Conservation (phyloP, 176 grass and related monocot genomes). For the Oryza longistaminata region DNA sequence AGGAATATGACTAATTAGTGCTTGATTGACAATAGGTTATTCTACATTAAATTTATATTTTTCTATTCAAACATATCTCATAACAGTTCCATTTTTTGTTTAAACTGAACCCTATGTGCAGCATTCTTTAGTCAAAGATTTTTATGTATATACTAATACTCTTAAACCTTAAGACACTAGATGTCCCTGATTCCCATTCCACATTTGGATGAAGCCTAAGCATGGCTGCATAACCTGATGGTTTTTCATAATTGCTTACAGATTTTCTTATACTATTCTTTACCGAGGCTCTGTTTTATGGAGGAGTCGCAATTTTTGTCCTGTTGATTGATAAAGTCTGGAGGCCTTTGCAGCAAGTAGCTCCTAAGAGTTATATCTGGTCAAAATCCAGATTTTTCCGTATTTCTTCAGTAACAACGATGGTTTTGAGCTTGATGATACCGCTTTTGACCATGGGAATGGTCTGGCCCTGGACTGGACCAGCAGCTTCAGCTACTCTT, state of each 20-base stretch:
- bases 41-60: neutral
- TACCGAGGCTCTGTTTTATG: slow-evolving; percentile 93
- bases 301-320: slow-evolving; percentile 82
- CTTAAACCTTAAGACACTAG: neutral
- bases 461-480: slow-evolving; percentile 98
- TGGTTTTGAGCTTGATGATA: slow-evolving; percentile 85
- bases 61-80: neutral
- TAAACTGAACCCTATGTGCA: neutral
- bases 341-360: slow-evolving; percentile 66
- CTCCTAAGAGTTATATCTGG: slow-evolving; percentile 53
- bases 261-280: slow-evolving; percentile 99
- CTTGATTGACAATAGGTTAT: neutral
- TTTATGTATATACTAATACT: neutral
- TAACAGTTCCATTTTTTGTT: neutral
- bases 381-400: slow-evolving; percentile 67
- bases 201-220: neutral
- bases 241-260: slow-evolving; percentile 37
- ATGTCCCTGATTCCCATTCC: neutral
- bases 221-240: slow-evolving; percentile 31
- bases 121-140: slow-evolving; percentile 9
- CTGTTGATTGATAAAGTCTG: slow-evolving; percentile 82
- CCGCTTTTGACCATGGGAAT: slow-evolving; percentile 95
- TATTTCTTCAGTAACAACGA: slow-evolving; percentile 87
- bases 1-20: neutral
- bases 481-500: slow-evolving; percentile 93